Evolutionary conservation across 192 early-diverging fungal genomes (phyloP).

Genomic region (Paraglomus occultum): DNA sequence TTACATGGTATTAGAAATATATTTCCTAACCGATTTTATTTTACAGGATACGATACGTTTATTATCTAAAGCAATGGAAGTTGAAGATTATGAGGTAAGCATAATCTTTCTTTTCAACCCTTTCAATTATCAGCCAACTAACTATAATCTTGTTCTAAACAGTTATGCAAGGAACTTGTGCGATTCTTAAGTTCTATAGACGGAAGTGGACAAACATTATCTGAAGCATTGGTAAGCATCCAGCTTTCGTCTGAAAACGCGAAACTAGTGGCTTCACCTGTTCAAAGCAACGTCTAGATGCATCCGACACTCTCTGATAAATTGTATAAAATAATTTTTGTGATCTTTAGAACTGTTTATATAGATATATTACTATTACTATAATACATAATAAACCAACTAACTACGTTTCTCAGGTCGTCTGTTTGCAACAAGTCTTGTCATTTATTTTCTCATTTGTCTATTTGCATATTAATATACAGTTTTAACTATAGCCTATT

Average conservation of each 20-base stretch:
- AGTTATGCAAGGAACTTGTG: conserved; percentile 75
- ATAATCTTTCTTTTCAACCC: conserved; percentile 9
- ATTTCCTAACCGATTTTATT: conserved; percentile 22
- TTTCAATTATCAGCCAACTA: neutral
- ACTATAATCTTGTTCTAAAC: conserved; percentile 2
- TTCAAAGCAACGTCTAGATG: too few species aligned
- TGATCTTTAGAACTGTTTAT: too few species aligned
- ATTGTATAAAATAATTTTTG: too few species aligned
- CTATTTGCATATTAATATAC: too few species aligned
- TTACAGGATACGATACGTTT: conserved; percentile 62
- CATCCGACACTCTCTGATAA: too few species aligned
- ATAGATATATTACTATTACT: too few species aligned
- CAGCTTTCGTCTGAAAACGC: neutral
- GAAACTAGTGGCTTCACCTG: too few species aligned
- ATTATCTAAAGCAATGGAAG: conserved; percentile 68
- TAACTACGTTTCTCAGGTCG: too few species aligned
- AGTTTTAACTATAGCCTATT: too few species aligned
- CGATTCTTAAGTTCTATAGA: conserved; percentile 78
- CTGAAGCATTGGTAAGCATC: conserved; percentile 20
- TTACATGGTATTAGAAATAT: neutral
- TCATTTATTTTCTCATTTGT: too few species aligned
- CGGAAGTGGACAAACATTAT: conserved; percentile 35
- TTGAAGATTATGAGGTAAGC: conserved; percentile 74
- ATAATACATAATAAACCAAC: too few species aligned
- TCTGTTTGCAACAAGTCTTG: too few species aligned